Base-by-base conservation (phyloP, 2,329 filamentous ascomycete species). In the Alternaria longipes region DNA sequence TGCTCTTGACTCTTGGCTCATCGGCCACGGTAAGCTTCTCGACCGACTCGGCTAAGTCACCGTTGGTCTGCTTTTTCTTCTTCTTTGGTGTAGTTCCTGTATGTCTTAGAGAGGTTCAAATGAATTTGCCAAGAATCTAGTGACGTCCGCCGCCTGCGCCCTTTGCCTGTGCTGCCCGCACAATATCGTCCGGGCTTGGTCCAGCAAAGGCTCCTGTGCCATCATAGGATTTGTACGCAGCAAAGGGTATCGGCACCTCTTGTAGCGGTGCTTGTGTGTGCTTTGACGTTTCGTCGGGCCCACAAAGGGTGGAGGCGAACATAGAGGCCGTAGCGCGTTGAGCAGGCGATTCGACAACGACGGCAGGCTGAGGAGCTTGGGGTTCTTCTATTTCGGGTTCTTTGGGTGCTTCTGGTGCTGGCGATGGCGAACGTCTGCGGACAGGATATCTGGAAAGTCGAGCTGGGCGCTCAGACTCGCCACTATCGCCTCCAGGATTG, bases 181-280 rank as follows among this genome's bases (percentile, higher is more conserved):
- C 91, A 74, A 95, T 82, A 78, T 97, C 94, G 82, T 98, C 94
- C 69, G 94, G 94, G 80, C 94, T 97, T 56, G 94, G 94, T 77
- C 89, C 88, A 84, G 90, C 84, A 81, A 97, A 97, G 60, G 89
- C 87, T 74, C 88, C 68, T 73, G 84, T 71, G 74, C 80, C 83
- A 74, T 76, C 84, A 56, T 76, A 74, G 20, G 70, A 68, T 50
- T 69, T 67, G 58, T 71, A 67, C n/a, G 65, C 68, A 38, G 75
- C 71, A 59, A 81, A 83, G n/a, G 82, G 80, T 51, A 84, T 70
- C 54, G 78, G 67, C 51, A 78, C 74, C 11, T 59, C 58, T 51
- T 64, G 45, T 5, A 63, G 12, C 2, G 50, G 30, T 24, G 51
- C 22, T 16, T 47, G 49, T 8, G 41, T 3, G 8, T 60, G 18